Evolutionary conservation across 2,329 filamentous ascomycete genomes (phyloP).

Genomic region (Cadophora sp.): DNA sequence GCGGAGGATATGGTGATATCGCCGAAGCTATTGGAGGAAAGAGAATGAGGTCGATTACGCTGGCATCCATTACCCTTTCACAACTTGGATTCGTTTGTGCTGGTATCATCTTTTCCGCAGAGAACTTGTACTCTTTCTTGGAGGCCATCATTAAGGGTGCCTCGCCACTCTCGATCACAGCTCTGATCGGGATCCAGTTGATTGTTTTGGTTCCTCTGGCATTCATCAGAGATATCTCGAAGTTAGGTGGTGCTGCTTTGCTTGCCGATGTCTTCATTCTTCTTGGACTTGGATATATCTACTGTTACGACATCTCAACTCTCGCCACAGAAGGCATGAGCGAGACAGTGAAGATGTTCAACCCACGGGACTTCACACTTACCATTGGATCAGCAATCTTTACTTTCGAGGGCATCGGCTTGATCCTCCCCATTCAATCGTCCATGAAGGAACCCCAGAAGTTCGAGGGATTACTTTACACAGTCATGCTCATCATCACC

Average conservation of each 20-base stretch:
- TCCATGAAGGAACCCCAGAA: conserved; percentile 90
- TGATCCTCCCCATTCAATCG: conserved; percentile 96
- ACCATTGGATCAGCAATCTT: conserved; percentile 99
- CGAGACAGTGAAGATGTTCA: conserved; percentile 84
- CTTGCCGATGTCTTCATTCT: conserved; percentile 93
- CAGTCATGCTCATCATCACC: conserved; percentile 94
- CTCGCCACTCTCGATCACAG: conserved; percentile 82
- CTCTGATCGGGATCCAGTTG: conserved; percentile 90
- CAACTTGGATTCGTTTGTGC: conserved; percentile 93
- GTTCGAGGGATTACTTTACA: conserved; percentile 84
- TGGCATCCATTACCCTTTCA: conserved; percentile 89
- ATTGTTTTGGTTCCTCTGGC: conserved; percentile 91
- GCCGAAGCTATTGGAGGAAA: conserved; percentile 87
- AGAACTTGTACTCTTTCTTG: conserved; percentile 93
- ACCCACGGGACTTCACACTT: conserved; percentile 87
- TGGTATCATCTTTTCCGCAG: conserved; percentile 93
- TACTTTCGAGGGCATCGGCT: conserved; percentile 94
- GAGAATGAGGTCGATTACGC: conserved; percentile 84
- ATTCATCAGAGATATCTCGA: conserved; percentile 91
- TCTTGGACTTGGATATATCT: conserved; percentile 88
- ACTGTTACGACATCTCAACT: conserved; percentile 89
- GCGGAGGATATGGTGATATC: conserved; percentile 92
- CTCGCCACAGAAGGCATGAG: conserved; percentile 76
- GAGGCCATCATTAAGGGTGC: conserved; percentile 86
- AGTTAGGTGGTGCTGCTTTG: conserved; percentile 90